A percentile compares a stretch with the other conserved stretches of the same genome.
phyloP scores from a whole-genome alignment of 495 filamentous ascomycete species.

The Hypoxylon crocopeplum region DNA sequence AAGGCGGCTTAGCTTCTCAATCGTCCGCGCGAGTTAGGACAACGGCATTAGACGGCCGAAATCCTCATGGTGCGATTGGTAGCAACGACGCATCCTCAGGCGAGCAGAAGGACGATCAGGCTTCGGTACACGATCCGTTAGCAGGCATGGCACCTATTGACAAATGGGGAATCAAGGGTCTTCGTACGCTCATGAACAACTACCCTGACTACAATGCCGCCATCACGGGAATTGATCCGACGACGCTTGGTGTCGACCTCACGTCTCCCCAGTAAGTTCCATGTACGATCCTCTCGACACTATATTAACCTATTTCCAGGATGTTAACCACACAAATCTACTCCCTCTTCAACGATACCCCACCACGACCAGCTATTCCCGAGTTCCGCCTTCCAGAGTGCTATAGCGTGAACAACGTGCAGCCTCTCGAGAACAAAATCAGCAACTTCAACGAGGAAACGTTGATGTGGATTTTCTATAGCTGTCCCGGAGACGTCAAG shows the following conservation, averaged over 20 bases:
- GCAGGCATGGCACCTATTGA: constrained; percentile 81
- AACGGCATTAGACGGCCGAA: constrained; percentile 35
- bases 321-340: constrained; percentile 56
- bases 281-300: neutral
- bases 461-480: constrained; percentile 94
- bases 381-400: constrained; percentile 81
- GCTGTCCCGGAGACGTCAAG: constrained; percentile 79
- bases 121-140: constrained; percentile 61
- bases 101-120: constrained; percentile 46
- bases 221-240: constrained; percentile 80
- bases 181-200: constrained; percentile 79
- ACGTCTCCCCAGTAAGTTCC: constrained; percentile 74
- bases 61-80: constrained; percentile 56
- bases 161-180: constrained; percentile 79
- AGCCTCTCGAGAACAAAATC: constrained; percentile 78
- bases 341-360: constrained; percentile 73
- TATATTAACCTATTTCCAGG: constrained; percentile 18
- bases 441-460: constrained; percentile 88
- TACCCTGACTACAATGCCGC: constrained; percentile 78
- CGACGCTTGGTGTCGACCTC: constrained; percentile 77
- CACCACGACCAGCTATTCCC: constrained; percentile 75
- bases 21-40: constrained; percentile 44
- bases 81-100: constrained; percentile 45
- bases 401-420: constrained; percentile 87
- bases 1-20: constrained; percentile 46